Evolutionary conservation across 495 filamentous ascomycete genomes (phyloP), one percentile per base, ranked within the genome.

Genomic region (Trichoderma virens): DNA sequence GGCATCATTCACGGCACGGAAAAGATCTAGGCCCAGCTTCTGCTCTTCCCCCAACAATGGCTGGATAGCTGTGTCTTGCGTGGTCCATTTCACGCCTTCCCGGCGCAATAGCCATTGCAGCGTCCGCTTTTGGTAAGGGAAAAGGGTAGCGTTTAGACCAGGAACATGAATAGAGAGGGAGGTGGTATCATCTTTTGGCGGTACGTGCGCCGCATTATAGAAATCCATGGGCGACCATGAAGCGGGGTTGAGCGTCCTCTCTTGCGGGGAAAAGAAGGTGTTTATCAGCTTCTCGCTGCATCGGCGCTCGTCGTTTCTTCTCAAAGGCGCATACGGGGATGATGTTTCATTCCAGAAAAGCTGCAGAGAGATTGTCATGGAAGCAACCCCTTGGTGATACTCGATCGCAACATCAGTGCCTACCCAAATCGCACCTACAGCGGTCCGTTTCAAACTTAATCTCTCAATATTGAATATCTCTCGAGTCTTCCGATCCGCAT

Each of bases 21-120:
- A 75, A 38, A 11, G 25, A 25, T 18, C 39, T 66, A 71, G 25
- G 67, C 66, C 64, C 65, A 51, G 16, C 67, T 66, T 47, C 67
- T 59, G 23, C 63, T 64, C 8, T 54, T 38, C 27, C 23, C 32
- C 8, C 27, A 62, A 60, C 0, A 56, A 43, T 0, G 18, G 18
- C 25, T 66, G 68, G 11, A 67, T 64, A 27, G 62, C 47, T 27
- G 77, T 62, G 16, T 63, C 63, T 3, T 65, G 51, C 8, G 35
- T 60, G 5, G 25, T 69, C 62, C 77, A 79, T 18, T 69, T 59
- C 11, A 76, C 77, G 3, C 78, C 77, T 70, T 82, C 79, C 3
- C 76, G 74, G 20, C 67, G 71, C 27, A 80, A 63, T 11, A 82
- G 70, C 79, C 79, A 82, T 45, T 80, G 73, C 18, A 81, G 67